Conservation (phyloP, 1,284 basidiomycete genomes). For the Puccinia coronata region DNA sequence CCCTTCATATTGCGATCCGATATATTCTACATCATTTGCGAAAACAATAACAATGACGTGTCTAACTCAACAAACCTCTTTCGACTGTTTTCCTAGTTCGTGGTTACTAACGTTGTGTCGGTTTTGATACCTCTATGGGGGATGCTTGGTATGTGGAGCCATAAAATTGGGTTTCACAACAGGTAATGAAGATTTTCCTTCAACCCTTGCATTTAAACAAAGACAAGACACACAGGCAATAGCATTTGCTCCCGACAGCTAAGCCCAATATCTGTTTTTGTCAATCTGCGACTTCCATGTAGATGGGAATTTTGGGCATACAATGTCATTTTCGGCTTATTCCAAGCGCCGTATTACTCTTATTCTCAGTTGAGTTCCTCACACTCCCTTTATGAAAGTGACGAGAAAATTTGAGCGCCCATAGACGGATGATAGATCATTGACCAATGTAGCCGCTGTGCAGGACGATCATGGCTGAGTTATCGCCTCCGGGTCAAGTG, state of each 20-base stretch:
- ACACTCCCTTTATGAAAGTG: too few relatives aligned
- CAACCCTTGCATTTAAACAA: neutral
- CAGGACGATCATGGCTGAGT: conserved; percentile 44
- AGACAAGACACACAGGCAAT: neutral
- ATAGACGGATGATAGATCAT: too few relatives aligned
- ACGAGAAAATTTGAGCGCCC: too few relatives aligned
- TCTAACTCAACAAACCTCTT: neutral
- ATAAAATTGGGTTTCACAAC: conserved; percentile 41
- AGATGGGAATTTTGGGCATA: conserved; percentile 50
- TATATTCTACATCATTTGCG: neutral
- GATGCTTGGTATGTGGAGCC: conserved; percentile 34
- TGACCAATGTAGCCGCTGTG: neutral
- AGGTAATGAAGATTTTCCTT: neutral
- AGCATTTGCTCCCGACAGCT: neutral
- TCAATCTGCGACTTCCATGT: neutral
- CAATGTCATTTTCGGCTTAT: conserved; percentile 47
- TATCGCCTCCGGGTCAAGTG: conserved; percentile 43
- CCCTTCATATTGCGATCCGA: neutral
- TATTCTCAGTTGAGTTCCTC: conserved; percentile 46
- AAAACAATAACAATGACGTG: too few relatives aligned
- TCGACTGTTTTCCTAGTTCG: conserved; percentile 18
- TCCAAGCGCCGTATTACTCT: conserved; percentile 49
- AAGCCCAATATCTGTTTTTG: neutral
- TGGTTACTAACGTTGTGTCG: conserved; percentile 45
- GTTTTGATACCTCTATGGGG: conserved; percentile 49